Conservation (phyloP, 2,329 filamentous ascomycete species). For the Beauveria brongniartii region DNA sequence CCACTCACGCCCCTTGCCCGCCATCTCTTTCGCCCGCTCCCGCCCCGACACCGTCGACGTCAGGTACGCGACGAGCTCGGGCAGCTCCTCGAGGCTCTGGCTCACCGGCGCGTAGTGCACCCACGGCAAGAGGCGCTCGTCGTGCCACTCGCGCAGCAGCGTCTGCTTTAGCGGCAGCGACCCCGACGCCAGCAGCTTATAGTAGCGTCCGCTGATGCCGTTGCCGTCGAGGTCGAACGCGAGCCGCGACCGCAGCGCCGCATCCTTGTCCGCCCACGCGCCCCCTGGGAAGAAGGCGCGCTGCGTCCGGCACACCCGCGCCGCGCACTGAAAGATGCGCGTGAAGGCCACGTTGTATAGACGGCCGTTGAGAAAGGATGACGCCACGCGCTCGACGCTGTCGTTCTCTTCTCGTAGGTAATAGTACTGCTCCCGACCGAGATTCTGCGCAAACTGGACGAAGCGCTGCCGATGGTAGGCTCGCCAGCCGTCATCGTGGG, state of each 20-base stretch:
- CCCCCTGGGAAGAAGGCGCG: slow-evolving; percentile 22
- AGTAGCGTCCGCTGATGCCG: slow-evolving; percentile 45
- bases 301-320: slow-evolving; percentile 28
- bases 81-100: slow-evolving; percentile 40
- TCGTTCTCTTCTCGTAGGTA: slow-evolving; percentile 25
- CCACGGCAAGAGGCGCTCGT: slow-evolving; percentile 48
- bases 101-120: slow-evolving; percentile 49
- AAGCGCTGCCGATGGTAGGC: slow-evolving; percentile 41
- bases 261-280: slow-evolving; percentile 25
- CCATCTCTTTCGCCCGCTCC: slow-evolving; percentile 40
- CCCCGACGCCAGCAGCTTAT: slow-evolving; percentile 39
- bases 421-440: slow-evolving; percentile 17
- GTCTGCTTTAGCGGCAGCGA: slow-evolving; percentile 44
- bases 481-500: slow-evolving; percentile 27
- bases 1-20: slow-evolving; percentile 47
- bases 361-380: slow-evolving; percentile 27
- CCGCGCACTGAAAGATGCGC: slow-evolving; percentile 35
- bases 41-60: slow-evolving; percentile 38
- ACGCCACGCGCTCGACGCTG: slow-evolving; percentile 14
- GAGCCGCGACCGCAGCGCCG: slow-evolving; percentile 30
- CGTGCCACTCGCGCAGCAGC: slow-evolving; percentile 48
- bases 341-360: slow-evolving; percentile 39
- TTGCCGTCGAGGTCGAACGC: slow-evolving; percentile 50
- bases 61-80: slow-evolving; percentile 41
- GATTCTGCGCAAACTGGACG: slow-evolving; percentile 28